phyloP scores from a whole-genome alignment of 768 basidiomycete species.

The Serendipita vermifera region DNA sequence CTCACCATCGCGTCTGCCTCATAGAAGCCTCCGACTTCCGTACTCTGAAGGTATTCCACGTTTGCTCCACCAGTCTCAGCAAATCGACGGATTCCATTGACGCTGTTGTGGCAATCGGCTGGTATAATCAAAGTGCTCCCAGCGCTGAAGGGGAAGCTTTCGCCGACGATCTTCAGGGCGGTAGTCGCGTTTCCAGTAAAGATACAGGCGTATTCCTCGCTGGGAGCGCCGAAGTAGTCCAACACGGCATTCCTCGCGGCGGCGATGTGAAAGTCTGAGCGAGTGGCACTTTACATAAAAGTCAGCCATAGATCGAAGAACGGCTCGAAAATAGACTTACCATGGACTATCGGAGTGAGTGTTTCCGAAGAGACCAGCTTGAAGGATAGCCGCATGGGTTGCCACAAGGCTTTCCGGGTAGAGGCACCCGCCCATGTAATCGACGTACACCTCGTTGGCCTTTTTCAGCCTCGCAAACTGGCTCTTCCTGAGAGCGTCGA shows the following conservation, averaged over 20 bases:
- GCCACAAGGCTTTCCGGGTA: slow-evolving; percentile 68
- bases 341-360: slow-evolving; percentile 75
- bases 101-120: slow-evolving; percentile 71
- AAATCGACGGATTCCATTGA: slow-evolving; percentile 68
- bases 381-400: slow-evolving; percentile 57
- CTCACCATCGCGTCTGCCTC: slow-evolving; percentile 29
- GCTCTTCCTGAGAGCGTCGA: slow-evolving; percentile 51
- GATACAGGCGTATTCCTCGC: slow-evolving; percentile 57
- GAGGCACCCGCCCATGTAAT: slow-evolving; percentile 75
- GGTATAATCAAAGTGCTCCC: slow-evolving; percentile 54
- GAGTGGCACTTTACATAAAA: slow-evolving; percentile 43
- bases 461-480: slow-evolving; percentile 50
- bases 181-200: slow-evolving; percentile 72
- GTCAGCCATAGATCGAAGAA: not conserved
- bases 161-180: slow-evolving; percentile 70
- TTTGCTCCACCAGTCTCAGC: slow-evolving; percentile 42
- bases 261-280: slow-evolving; percentile 51
- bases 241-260: slow-evolving; percentile 64
- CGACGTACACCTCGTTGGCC: slow-evolving; percentile 62
- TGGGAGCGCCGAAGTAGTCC: slow-evolving; percentile 61
- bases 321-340: slow-evolving; percentile 23
- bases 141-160: slow-evolving; percentile 56
- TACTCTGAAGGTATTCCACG: slow-evolving; percentile 53
- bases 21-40: slow-evolving; percentile 52
- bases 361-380: slow-evolving; percentile 56